Percentiles rank a stretch among this genome's conserved stretches.
Evolutionary conservation across 2,329 filamentous ascomycete species (phyloP).

Genomic region (Cryoendolithus antarcticus): DNA sequence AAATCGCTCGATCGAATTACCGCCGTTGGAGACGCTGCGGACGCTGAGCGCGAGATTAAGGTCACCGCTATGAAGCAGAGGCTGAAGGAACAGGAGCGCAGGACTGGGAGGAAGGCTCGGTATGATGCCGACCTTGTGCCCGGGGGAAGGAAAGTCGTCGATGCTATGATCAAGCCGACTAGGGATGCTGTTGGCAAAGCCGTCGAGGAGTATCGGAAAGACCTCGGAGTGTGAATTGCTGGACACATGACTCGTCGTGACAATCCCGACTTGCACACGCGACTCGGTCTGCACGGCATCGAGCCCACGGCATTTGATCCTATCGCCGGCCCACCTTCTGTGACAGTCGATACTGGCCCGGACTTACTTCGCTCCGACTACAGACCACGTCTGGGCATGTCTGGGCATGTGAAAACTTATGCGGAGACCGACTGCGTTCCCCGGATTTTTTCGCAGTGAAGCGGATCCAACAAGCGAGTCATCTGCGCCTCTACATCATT

Average conservation of each 20-base stretch:
- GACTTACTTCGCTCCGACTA: too few species aligned
- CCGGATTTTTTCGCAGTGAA: too few species aligned
- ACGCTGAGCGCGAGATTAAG: slow-evolving; percentile 55
- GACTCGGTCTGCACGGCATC: too few species aligned
- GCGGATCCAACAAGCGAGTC: too few species aligned
- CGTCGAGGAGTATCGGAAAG: slow-evolving; percentile 56
- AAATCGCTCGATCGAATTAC: slow-evolving; percentile 68
- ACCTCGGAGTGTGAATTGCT: slow-evolving; percentile 29
- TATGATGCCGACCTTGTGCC: slow-evolving; percentile 51
- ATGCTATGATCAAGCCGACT: slow-evolving; percentile 64
- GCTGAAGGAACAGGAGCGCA: slow-evolving; percentile 56
- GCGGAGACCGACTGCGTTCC: too few species aligned
- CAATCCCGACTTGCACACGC: too few species aligned
- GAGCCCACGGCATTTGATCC: too few species aligned
- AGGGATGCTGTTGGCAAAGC: slow-evolving; percentile 59
- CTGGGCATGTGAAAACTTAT: too few species aligned
- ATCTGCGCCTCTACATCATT: too few species aligned
- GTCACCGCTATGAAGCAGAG: slow-evolving; percentile 57
- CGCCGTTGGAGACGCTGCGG: slow-evolving; percentile 67
- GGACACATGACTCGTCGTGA: background rate
- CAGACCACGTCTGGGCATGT: too few species aligned
- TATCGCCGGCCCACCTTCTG: too few species aligned
- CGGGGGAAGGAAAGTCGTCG: slow-evolving; percentile 65
- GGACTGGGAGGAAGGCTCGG: slow-evolving; percentile 60
- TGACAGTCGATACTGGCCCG: too few species aligned